Conservation (phyloP, 2,329 filamentous ascomycete genomes). For the Ilyonectria robusta region DNA sequence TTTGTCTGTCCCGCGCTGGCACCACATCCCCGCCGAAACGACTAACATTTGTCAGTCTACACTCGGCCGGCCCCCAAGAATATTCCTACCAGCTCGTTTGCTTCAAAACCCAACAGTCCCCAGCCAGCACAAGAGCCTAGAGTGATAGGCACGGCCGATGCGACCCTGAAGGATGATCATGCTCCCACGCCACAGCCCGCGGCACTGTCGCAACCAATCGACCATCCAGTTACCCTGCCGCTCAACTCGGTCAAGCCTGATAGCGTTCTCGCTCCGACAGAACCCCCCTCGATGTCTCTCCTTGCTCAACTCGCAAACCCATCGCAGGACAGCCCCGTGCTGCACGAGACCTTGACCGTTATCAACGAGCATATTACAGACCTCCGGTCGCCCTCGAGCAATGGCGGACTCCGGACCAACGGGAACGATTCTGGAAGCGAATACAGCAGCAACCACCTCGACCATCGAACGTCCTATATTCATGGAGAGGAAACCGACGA, state of each 20-base stretch:
- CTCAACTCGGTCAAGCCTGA: slow-evolving; percentile 58
- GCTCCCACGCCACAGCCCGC: slow-evolving; percentile 53
- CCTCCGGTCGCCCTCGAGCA: slow-evolving; percentile 71
- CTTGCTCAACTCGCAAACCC: slow-evolving; percentile 57
- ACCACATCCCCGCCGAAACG: slow-evolving; percentile 29
- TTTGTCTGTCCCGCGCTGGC: slow-evolving; percentile 56
- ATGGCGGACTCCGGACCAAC: slow-evolving; percentile 65
- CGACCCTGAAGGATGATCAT: slow-evolving; percentile 49
- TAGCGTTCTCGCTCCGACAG: slow-evolving; percentile 42
- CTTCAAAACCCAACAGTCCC: slow-evolving; percentile 50
- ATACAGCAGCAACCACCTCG: slow-evolving; percentile 86
- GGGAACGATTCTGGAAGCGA: slow-evolving; percentile 88
- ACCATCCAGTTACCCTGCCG: slow-evolving; percentile 59
- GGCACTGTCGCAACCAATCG: slow-evolving; percentile 29
- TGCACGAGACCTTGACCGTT: slow-evolving; percentile 95
- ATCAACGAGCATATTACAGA: slow-evolving; percentile 98
- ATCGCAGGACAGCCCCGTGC: slow-evolving; percentile 77
- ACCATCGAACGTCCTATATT: slow-evolving; percentile 88
- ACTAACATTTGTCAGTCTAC: slow-evolving; percentile 65
- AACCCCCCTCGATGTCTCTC: slow-evolving; percentile 44
- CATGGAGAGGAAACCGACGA: slow-evolving; percentile 96
- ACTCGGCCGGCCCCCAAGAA: slow-evolving; percentile 70
- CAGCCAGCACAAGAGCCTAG: slow-evolving; percentile 48
- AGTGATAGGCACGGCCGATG: slow-evolving; percentile 35
- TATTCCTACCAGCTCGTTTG: slow-evolving; percentile 48